Conservation (phyloP, 1,284 basidiomycete genomes). For the Inonotus hispidus region DNA sequence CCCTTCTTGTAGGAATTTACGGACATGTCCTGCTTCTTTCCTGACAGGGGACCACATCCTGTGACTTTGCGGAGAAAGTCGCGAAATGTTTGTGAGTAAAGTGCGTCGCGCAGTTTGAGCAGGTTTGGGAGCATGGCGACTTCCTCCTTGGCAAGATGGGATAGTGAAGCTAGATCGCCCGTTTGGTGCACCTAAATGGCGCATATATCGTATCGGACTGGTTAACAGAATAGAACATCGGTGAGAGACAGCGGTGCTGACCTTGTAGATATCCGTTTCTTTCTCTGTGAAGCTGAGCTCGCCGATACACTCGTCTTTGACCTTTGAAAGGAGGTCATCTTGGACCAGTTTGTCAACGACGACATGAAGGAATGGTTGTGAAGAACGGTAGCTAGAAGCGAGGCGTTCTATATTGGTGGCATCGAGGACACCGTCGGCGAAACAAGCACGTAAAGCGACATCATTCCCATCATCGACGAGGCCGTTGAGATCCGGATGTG, state of each 20-base stretch:
- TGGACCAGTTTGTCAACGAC: slow-evolving; percentile 81
- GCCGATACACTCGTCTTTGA: slow-evolving; percentile 77
- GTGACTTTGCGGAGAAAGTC: slow-evolving; percentile 84
- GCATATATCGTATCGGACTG: no score
- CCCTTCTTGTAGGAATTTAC: slow-evolving; percentile 89
- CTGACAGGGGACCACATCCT: slow-evolving; percentile 89
- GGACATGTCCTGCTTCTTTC: slow-evolving; percentile 93
- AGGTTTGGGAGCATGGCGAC: slow-evolving; percentile 76
- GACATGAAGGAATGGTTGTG: slow-evolving; percentile 79
- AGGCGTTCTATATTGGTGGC: slow-evolving; percentile 50
- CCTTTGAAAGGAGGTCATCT: slow-evolving; percentile 71
- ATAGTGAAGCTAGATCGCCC: slow-evolving; percentile 91
- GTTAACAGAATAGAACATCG: neutral
- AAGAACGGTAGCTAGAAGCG: slow-evolving; percentile 50
- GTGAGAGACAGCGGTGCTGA: slow-evolving; percentile 28
- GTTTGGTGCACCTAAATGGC: slow-evolving; percentile 87
- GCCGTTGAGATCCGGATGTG: neutral
- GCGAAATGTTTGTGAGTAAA: slow-evolving; percentile 87
- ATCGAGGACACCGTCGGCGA: slow-evolving; percentile 53
- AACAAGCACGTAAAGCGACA: slow-evolving; percentile 28
- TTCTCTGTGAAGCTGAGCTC: slow-evolving; percentile 94
- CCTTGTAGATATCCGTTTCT: slow-evolving; percentile 99
- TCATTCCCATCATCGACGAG: neutral
- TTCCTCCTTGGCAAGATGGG: slow-evolving; percentile 74
- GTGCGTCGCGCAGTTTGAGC: slow-evolving; percentile 81